A percentile compares a stretch with the other conserved stretches of the same genome.
phyloP scores from a whole-genome alignment of 1,139 yeast species.

The Sugiyamaella pinicola region DNA sequence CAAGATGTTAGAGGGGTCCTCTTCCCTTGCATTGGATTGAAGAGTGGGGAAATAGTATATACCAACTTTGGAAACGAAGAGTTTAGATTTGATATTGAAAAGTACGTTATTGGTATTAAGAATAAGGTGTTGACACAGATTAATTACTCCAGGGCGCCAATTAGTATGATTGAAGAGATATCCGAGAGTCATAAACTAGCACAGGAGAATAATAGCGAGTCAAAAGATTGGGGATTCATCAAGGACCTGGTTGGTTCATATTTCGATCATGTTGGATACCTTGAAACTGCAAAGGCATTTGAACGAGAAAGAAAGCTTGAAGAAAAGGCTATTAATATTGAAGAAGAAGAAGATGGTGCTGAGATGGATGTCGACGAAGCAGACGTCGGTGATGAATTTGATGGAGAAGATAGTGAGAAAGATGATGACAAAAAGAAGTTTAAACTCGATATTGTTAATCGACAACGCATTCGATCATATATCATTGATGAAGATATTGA shows the following conservation, averaged over 20 bases:
- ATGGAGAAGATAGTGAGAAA: slow-evolving; percentile 33
- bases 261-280: slow-evolving; percentile 71
- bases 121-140: slow-evolving; percentile 31
- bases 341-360: slow-evolving; percentile 8
- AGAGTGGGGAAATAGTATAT: slow-evolving; percentile 51
- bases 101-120: slow-evolving; percentile 57
- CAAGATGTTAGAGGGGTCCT: slow-evolving; percentile 45
- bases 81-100: slow-evolving; percentile 71
- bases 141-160: slow-evolving; percentile 22
- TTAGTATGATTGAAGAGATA: slow-evolving; percentile 1
- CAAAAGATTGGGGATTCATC: slow-evolving; percentile 41
- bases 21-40: slow-evolving; percentile 54
- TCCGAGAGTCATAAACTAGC: neutral
- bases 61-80: slow-evolving; percentile 73
- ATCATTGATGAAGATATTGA: slow-evolving; percentile 55
- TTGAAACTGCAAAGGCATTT: slow-evolving; percentile 67
- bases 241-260: slow-evolving; percentile 67
- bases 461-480: slow-evolving; percentile 55
- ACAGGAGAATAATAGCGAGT: slow-evolving; percentile 33
- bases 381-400: slow-evolving; percentile 19
- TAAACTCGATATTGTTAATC: slow-evolving; percentile 47
- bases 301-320: slow-evolving; percentile 42
- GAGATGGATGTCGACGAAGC: slow-evolving; percentile 23
- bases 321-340: slow-evolving; percentile 15
- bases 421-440: slow-evolving; percentile 31